Evolutionary conservation across 257 asterid species (phyloP), one percentile per base, ranked within the genome.

Genomic region (Ballota nigra): DNA sequence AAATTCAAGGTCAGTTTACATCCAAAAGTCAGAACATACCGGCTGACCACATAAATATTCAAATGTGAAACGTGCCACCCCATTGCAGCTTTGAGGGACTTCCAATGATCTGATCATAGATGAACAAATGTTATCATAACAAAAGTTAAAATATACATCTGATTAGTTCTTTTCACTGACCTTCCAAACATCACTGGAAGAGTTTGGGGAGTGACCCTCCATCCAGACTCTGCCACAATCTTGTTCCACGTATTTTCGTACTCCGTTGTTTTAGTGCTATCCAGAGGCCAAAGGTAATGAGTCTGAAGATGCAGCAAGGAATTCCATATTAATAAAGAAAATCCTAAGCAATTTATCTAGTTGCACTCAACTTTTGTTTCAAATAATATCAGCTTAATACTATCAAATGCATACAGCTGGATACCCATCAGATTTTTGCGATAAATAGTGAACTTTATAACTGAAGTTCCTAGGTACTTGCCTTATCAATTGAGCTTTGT

Each of bases 161-260:
- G 13, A 28, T 45, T 56, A 43, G 22, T 20, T 58, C 43, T 22
- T 59, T 34, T 29, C 9, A 56, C 28, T 22, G 79, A 91, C 99
- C 99, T 88, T 73, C 99, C 97, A 77, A 94, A 94, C 99, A 94
- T 94, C 86, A 94, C 97, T 15, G 82, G 83, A 80, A 94, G 85
- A 77, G 88, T 80, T 76, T 75, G 86, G 72, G 97, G 84, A 80
- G 75, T 55, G 67, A 91, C 73, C 49, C 16, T 79, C 67, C 84
- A 89, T 68, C 92, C 90, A 20, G 75, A 84, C 74, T 77, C 82
- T 75, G 31, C 77, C 45, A 81, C 84, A 62, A 81, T 61, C 75
- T 69, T 63, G 60, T 81, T 82, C 99, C 99, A 94, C 66, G 38
- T 80, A 62, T 63, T 80, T 77, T 91, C 97, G 70, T 75, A 89